A percentile compares a stretch with the other conserved stretches of the same genome.
Conservation (phyloP, 139 green algal genomes). For the Ettlia oleoabundans region DNA sequence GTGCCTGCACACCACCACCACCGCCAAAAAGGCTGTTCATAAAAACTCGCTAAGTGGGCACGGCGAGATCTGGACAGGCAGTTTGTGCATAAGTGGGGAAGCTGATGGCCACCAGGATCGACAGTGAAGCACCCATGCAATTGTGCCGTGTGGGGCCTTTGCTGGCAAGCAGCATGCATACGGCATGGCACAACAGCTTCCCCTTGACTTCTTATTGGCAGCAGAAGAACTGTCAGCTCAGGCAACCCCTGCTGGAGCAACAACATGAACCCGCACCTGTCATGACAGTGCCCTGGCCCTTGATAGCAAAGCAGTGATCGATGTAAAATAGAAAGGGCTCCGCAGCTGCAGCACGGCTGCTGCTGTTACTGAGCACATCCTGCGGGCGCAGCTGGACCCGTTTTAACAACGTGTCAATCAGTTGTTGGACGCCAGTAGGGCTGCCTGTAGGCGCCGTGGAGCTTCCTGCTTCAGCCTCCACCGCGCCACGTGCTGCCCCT, state of each 20-base stretch:
- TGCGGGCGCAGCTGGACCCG: neutral
- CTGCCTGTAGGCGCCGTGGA: neutral
- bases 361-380: neutral
- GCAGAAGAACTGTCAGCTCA: neutral
- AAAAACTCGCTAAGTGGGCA: neutral
- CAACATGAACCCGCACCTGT: conserved; percentile 56
- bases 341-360: neutral
- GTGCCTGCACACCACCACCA: conserved; percentile 59
- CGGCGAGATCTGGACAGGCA: too few species aligned
- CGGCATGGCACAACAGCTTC: too few species aligned
- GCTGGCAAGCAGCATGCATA: too few species aligned
- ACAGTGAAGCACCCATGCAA: too few species aligned
- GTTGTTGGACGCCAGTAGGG: neutral
- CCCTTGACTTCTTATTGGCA: neutral
- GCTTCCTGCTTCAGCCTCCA: neutral
- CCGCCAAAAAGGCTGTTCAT: neutral
- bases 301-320: conserved; percentile 97
- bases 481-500: neutral
- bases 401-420: neutral
- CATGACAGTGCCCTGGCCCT: conserved; percentile 92
- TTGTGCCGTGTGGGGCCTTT: too few species aligned
- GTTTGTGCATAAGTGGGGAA: too few species aligned
- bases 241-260: neutral
- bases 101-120: too few species aligned
- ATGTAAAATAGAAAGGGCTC: conserved; percentile 85